A percentile compares a stretch with the other conserved stretches of the same genome.
Evolutionary conservation across 2,329 filamentous ascomycete species (phyloP).

Genomic region (Microcyclosporella mali): DNA sequence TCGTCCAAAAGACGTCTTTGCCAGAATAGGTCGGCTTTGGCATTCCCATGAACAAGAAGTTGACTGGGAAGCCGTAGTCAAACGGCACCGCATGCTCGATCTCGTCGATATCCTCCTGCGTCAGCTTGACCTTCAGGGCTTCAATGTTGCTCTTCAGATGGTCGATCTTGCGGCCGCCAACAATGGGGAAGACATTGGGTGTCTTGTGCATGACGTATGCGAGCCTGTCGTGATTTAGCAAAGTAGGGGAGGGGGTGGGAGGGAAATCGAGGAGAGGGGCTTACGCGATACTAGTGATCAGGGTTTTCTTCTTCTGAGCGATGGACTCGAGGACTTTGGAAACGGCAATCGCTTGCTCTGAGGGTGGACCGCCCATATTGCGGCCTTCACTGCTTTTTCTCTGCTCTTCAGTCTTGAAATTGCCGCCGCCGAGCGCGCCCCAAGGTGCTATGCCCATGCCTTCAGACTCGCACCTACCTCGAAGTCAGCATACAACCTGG

Average conservation of each 20-base stretch:
- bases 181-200: constrained; percentile 63
- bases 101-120: constrained; percentile 56
- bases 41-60: constrained; percentile 45
- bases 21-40: constrained; percentile 9
- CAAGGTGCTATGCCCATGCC: constrained; percentile 55
- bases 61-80: constrained; percentile 61
- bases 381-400: constrained; percentile 8
- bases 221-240: constrained; percentile 33
- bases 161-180: constrained; percentile 62
- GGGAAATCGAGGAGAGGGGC: not conserved
- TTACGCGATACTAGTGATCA: constrained; percentile 32
- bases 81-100: constrained; percentile 59
- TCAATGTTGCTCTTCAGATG: constrained; percentile 66
- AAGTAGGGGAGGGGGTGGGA: not conserved
- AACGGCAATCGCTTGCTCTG: constrained; percentile 29
- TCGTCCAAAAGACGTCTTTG: constrained; percentile 31
- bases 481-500: constrained; percentile 15
- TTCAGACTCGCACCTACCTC: constrained; percentile 41
- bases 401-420: constrained; percentile 37
- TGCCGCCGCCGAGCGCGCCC: constrained; percentile 39
- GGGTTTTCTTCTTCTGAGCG: constrained; percentile 47
- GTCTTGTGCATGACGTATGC: constrained; percentile 67
- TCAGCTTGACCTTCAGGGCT: constrained; percentile 56
- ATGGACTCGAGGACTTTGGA: constrained; percentile 55
- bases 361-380: constrained; percentile 1